phyloP scores from a whole-genome alignment of 2,329 filamentous ascomycete species.

The Reticulascus tulasneorum region DNA sequence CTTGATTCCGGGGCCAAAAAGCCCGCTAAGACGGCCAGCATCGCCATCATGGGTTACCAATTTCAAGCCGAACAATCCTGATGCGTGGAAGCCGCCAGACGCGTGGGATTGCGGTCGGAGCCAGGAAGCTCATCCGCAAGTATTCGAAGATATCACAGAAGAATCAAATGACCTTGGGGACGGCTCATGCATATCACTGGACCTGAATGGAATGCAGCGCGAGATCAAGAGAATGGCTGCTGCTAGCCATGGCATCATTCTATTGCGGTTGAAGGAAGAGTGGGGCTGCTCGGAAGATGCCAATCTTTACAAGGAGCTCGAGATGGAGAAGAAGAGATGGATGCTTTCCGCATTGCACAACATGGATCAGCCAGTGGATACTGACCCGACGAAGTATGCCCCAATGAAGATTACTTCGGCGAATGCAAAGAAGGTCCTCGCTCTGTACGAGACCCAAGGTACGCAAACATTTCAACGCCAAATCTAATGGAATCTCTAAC shows the following conservation, averaged over 20 bases:
- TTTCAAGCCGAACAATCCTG: constrained; percentile 30
- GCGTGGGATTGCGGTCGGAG: constrained; percentile 35
- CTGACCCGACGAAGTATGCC: constrained; percentile 9
- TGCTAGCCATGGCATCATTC: constrained; percentile 46
- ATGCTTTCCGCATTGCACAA: constrained; percentile 55
- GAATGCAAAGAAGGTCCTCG: constrained; percentile 34
- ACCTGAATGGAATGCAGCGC: constrained; percentile 39
- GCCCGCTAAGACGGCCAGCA: constrained; percentile 5
- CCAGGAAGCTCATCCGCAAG: constrained; percentile 16
- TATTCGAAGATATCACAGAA: constrained; percentile 18
- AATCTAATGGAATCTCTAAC: constrained; percentile 19
- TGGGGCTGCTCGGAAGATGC: constrained; percentile 42
- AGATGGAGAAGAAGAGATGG: constrained; percentile 56
- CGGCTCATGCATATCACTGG: constrained; percentile 18
- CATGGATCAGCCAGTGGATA: constrained; percentile 30
- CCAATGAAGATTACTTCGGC: constrained; percentile 13
- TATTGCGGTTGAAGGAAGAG: constrained; percentile 51
- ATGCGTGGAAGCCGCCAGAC: constrained; percentile 42
- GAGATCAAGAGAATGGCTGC: constrained; percentile 53
- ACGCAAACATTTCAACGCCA: constrained; percentile 12
- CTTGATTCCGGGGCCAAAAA: constrained; percentile 9
- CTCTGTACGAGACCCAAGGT: constrained; percentile 51
- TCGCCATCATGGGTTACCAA: constrained; percentile 16
- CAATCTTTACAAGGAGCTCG: constrained; percentile 45
- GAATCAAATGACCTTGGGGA: constrained; percentile 12